Conservation (phyloP, 371 early-diverging fungal species). For the Mucor velutinosus region DNA sequence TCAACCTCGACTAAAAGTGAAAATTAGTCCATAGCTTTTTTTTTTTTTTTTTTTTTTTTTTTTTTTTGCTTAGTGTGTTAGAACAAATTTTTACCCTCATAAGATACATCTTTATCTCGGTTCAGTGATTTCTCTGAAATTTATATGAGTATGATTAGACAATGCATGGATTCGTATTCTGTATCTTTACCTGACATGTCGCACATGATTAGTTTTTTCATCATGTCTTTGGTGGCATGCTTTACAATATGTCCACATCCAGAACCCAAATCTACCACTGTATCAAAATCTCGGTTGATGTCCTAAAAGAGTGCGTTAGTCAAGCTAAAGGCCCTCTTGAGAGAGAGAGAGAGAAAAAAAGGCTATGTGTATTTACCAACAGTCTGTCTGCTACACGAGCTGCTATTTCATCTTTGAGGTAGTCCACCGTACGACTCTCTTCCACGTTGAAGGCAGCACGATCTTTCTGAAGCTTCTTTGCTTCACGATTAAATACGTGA, state of each 20-base stretch:
- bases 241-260: slow-evolving; percentile 90
- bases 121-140: slow-evolving; percentile 64
- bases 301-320: slow-evolving; percentile 24
- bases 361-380: slow-evolving; percentile 59
- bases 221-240: slow-evolving; percentile 76
- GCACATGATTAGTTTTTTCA: slow-evolving; percentile 83
- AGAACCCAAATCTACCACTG: slow-evolving; percentile 88
- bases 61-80: too few relatives aligned
- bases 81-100: slow-evolving; percentile 53
- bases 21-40: background rate
- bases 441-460: slow-evolving; percentile 69
- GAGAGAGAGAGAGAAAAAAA: too few relatives aligned
- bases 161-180: background rate
- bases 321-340: too few relatives aligned
- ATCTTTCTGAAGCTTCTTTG: slow-evolving; percentile 78
- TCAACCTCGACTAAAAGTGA: slow-evolving; percentile 66
- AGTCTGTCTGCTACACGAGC: slow-evolving; percentile 86
- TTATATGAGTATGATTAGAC: background rate
- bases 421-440: slow-evolving; percentile 81
- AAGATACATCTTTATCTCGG: slow-evolving; percentile 63
- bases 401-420: slow-evolving; percentile 91
- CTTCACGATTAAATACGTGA: slow-evolving; percentile 76
- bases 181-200: slow-evolving; percentile 72
- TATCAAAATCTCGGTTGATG: slow-evolving; percentile 83
- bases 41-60: background rate